phyloP scores from a whole-genome alignment of 2,329 filamentous ascomycete genomes.

The Epichloe typhina region DNA sequence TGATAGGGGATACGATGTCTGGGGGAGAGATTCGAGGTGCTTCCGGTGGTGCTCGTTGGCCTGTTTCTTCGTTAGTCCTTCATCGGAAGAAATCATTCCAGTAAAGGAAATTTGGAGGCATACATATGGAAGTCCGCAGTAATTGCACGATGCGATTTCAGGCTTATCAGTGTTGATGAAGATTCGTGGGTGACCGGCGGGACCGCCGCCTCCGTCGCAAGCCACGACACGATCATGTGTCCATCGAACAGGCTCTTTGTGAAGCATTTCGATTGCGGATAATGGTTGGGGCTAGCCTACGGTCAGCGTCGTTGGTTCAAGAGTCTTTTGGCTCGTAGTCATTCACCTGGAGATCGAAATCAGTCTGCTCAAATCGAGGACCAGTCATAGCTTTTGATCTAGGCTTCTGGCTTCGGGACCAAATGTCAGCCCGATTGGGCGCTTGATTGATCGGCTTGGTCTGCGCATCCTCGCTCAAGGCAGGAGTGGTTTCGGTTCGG shows the following conservation, averaged over 20 bases:
- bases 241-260: conserved; percentile 91
- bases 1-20: conserved; percentile 69
- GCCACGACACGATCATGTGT: conserved; percentile 67
- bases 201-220: conserved; percentile 87
- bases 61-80: conserved; percentile 29
- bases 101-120: conserved; percentile 22
- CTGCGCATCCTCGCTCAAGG: conserved; percentile 28
- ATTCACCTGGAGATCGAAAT: conserved; percentile 85
- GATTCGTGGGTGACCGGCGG: conserved; percentile 78
- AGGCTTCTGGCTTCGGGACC: conserved; percentile 77
- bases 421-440: conserved; percentile 69
- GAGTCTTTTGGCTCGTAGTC: conserved; percentile 17
- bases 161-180: conserved; percentile 99
- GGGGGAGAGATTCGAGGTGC: conserved; percentile 73
- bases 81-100: not conserved
- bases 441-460: conserved; percentile 55
- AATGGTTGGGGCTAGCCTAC: conserved; percentile 62
- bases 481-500: conserved; percentile 25
- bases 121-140: conserved; percentile 91
- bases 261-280: conserved; percentile 89
- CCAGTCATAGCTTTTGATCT: conserved; percentile 78
- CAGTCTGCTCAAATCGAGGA: conserved; percentile 92
- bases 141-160: conserved; percentile 78
- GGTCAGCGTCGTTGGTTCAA: conserved; percentile 9
- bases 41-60: conserved; percentile 81